phyloP scores from a whole-genome alignment of 306 rosid genomes.

The Vicia sativa region DNA sequence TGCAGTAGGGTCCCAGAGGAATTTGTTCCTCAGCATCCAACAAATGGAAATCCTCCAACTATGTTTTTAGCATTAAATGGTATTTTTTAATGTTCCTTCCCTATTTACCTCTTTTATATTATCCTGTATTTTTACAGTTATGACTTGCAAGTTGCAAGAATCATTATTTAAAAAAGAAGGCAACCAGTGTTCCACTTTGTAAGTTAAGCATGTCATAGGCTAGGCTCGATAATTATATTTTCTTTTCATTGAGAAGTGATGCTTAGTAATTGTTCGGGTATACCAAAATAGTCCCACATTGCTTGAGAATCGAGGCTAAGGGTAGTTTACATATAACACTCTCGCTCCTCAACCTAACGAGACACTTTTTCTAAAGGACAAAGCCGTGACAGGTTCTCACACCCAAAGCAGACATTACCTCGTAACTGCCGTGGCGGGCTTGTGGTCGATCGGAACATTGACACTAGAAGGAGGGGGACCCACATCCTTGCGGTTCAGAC shows the following conservation, averaged over 20 bases:
- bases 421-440: too few relatives aligned
- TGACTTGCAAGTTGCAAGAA: not conserved
- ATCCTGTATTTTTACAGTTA: not conserved
- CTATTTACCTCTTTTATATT: conserved; percentile 18
- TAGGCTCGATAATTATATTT: conserved; percentile 31
- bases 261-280: too few relatives aligned
- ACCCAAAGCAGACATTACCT: too few relatives aligned
- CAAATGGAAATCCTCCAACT: conserved; percentile 97
- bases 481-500: too few relatives aligned
- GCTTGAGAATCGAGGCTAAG: too few relatives aligned
- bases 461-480: too few relatives aligned
- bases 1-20: conserved; percentile 91
- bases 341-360: too few relatives aligned
- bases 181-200: conserved; percentile 9
- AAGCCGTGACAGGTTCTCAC: too few relatives aligned
- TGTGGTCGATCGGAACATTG: too few relatives aligned
- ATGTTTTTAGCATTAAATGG: conserved; percentile 76
- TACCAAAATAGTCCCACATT: too few relatives aligned
- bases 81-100: conserved; percentile 38
- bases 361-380: too few relatives aligned
- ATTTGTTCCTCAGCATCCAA: conserved; percentile 84
- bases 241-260: conserved; percentile 25
- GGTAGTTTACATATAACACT: too few relatives aligned
- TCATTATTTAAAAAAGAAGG: conserved; percentile 28
- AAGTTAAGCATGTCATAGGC: conserved; percentile 34